Conservation (phyloP, 1,284 basidiomycete genomes). For the Cystobasidium slooffiae region DNA sequence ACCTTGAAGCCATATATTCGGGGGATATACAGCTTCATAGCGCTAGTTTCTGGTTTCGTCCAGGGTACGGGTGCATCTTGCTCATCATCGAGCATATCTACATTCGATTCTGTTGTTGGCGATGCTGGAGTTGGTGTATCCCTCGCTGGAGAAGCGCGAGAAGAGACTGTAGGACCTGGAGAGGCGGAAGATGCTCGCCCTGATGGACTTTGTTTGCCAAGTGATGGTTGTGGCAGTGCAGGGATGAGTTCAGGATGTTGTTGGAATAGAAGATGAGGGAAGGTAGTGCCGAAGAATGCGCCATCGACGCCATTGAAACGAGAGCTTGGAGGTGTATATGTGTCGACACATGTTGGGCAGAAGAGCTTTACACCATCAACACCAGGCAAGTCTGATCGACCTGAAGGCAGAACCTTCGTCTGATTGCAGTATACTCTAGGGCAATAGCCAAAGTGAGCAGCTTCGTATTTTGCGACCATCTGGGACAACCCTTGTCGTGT, state of each 20-base stretch:
- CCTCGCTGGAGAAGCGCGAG: not conserved
- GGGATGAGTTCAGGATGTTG: constrained; percentile 42
- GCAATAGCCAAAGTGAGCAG: constrained; percentile 88
- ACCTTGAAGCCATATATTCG: constrained; percentile 83
- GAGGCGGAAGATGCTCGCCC: constrained; percentile 18
- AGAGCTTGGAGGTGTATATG: constrained; percentile 92
- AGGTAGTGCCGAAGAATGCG: constrained; percentile 98
- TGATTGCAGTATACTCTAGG: constrained; percentile 93
- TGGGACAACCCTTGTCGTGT: constrained; percentile 90
- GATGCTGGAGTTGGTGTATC: constrained; percentile 29
- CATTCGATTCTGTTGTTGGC: constrained; percentile 3
- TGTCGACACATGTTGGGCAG: constrained; percentile 97
- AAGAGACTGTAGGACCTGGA: constrained; percentile 33
- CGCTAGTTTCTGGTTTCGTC: constrained; percentile 61
- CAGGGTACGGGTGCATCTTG: constrained; percentile 12
- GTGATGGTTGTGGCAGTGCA: constrained; percentile 13
- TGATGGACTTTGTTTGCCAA: not conserved
- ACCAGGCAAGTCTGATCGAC: constrained; percentile 94
- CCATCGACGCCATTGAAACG: constrained; percentile 96
- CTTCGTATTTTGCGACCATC: constrained; percentile 98
- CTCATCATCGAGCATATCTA: constrained; percentile 39
- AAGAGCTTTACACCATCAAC: constrained; percentile 97
- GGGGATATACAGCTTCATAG: constrained; percentile 84
- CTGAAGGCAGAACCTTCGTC: constrained; percentile 90
- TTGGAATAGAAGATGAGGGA: constrained; percentile 96